These are phyloP conservation scores for Crataegus laevigata DNA, from an alignment of 306 rosid species.

Conservation along the genomic window DNA sequence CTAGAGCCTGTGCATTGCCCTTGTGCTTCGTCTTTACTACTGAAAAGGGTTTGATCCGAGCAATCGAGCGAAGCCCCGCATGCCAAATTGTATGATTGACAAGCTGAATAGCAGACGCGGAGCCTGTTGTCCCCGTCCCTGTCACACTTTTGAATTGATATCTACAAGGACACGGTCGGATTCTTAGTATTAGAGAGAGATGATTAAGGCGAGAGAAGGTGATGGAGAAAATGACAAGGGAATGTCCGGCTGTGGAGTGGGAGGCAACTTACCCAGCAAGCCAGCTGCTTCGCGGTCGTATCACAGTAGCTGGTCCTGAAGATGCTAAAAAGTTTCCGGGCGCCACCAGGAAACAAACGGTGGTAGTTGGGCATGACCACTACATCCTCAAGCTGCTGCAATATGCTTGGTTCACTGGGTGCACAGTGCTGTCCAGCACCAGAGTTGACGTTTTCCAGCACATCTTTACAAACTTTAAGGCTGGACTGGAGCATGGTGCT, in stretches of 20 bases:
- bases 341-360: constrained; percentile 89
- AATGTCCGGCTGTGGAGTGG: not conserved
- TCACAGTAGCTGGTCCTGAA: constrained; percentile 81
- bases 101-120: constrained; percentile 86
- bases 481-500: constrained; percentile 72
- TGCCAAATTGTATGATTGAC: constrained; percentile 82
- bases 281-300: constrained; percentile 85
- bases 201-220: not conserved
- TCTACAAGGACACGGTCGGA: constrained; percentile 34
- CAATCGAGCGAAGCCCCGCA: constrained; percentile 97
- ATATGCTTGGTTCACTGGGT: constrained; percentile 83
- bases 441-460: constrained; percentile 59
- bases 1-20: constrained; percentile 90
- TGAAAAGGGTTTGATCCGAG: constrained; percentile 88
- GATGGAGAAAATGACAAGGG: not conserved
- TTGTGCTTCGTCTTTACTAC: constrained; percentile 64
- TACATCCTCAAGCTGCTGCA: constrained; percentile 94
- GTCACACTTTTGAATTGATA: constrained; percentile 90
- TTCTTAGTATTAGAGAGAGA: not conserved
- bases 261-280: constrained; percentile 74
- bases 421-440: constrained; percentile 97
- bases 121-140: constrained; percentile 91
- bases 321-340: constrained; percentile 79
- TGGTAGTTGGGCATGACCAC: constrained; percentile 96
- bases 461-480: constrained; percentile 74